Base-by-base conservation (phyloP, 1,284 basidiomycete genomes). In the Volvariella surrecta region DNA sequence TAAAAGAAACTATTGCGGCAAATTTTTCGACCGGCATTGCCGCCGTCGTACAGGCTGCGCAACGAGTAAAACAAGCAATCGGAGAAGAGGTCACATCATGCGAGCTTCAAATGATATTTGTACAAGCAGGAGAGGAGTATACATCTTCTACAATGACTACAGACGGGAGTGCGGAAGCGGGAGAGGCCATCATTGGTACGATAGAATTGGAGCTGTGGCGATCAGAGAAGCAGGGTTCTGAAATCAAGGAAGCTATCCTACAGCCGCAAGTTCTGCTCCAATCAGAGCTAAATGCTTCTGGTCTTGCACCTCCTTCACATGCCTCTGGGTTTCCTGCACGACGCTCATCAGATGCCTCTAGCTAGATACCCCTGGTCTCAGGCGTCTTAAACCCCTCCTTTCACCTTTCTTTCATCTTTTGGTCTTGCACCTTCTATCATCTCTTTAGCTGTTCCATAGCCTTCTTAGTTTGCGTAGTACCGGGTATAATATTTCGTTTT, bases 1-100 rank as follows among this genome's bases (percentile, higher is more conserved):
- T 28, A 28, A 6, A 28, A 28, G 24, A 28, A 6, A 28, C 24
- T 11, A 28, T 28, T 11, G 24, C 24, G 24, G 11, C 24, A 11
- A 28, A 28, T 6, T 28, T 28, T 28, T 28, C 11, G 24, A 11
- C 24, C 24, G 24, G 11, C 24, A 28, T 28, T 11, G 24, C 6
- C 11, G 24, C 24, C 11, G 24, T 28, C 11, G 24, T 28, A 35
- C 31, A 45, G 35, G 22, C 35, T n/a, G 35, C 31, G 19, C 21
- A 44, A 11, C 24, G 38, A 20, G 47, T 35, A 9, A 50, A 42
- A n/a, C 73, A 40, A 31, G 38, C 38, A 18, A 39, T 45, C 7
- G 37, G 43, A n/a, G 43, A 45, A 32, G 43, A 40, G 9, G 31
- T 45, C 30, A 45, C 39, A 13, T 45, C 43, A 21, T 37, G 39